These are phyloP conservation scores for Verticillium albo-atrum DNA, from an alignment of 2,329 filamentous ascomycete genomes.

Conservation along the genomic window DNA sequence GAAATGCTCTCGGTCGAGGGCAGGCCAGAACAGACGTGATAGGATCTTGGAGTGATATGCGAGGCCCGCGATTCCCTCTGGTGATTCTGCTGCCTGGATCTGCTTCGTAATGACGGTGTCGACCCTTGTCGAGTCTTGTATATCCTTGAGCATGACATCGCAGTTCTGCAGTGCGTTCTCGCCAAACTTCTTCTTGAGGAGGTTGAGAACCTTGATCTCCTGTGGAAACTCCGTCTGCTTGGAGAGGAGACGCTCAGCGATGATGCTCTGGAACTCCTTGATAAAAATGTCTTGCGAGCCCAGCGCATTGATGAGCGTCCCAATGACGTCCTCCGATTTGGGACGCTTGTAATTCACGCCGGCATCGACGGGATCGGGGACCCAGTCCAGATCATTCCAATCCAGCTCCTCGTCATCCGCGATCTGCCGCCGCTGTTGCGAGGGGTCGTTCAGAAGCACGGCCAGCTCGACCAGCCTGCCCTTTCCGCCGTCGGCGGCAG, in stretches of 20 bases:
- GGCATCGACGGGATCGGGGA: slow-evolving; percentile 88
- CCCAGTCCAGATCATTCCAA: slow-evolving; percentile 91
- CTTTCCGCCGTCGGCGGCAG: slow-evolving; percentile 30
- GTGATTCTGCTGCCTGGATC: slow-evolving; percentile 8
- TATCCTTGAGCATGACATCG: slow-evolving; percentile 95
- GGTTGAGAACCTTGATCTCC: slow-evolving; percentile 75
- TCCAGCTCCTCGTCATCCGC: slow-evolving; percentile 68
- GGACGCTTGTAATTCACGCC: slow-evolving; percentile 88
- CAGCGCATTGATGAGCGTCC: slow-evolving; percentile 81
- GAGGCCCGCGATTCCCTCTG: slow-evolving; percentile 16
- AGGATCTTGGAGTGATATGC: slow-evolving; percentile 77
- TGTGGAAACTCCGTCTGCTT: slow-evolving; percentile 68
- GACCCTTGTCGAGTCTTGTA: slow-evolving; percentile 74
- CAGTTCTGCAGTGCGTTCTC: slow-evolving; percentile 83
- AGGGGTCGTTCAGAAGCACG: slow-evolving; percentile 57
- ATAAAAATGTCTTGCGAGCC: slow-evolving; percentile 90
- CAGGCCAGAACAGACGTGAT: slow-evolving; percentile 91
- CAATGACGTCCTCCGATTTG: slow-evolving; percentile 86
- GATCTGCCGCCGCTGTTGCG: slow-evolving; percentile 47
- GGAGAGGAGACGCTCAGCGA: slow-evolving; percentile 75
- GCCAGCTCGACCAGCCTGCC: slow-evolving; percentile 64
- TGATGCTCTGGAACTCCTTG: slow-evolving; percentile 83
- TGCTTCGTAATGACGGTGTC: slow-evolving; percentile 60
- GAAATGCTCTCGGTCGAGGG: slow-evolving; percentile 67
- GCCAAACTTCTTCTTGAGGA: slow-evolving; percentile 85